A percentile compares a stretch with the other conserved stretches of the same genome.
Evolutionary conservation across 768 basidiomycete genomes (phyloP).

Genomic region (Omphalotus guepiniiformis): DNA sequence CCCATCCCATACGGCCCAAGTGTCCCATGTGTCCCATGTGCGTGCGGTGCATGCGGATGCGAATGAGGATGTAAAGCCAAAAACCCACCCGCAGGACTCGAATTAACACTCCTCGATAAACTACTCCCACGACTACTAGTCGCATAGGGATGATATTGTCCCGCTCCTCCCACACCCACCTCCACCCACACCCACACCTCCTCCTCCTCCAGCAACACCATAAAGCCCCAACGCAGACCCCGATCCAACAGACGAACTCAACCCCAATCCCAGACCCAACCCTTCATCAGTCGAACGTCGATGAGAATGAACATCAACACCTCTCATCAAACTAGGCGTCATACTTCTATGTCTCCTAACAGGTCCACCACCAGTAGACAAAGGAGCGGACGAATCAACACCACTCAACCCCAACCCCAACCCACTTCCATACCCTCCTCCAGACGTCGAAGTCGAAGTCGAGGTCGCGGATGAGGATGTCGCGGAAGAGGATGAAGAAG

Average conservation of each 20-base stretch:
- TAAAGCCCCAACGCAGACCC: no score
- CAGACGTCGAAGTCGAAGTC: slow-evolving; percentile 17
- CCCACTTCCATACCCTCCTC: slow-evolving; percentile 4
- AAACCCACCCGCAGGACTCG: slow-evolving; percentile 40
- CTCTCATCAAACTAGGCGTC: slow-evolving; percentile 62
- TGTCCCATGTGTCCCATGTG: no score
- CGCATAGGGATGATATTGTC: slow-evolving; percentile 59
- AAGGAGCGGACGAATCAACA: slow-evolving; percentile 18
- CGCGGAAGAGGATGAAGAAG: neutral
- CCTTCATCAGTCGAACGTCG: no score
- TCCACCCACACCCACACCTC: no score
- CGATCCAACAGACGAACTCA: no score
- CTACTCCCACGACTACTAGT: slow-evolving; percentile 10
- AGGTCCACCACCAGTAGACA: slow-evolving; percentile 47
- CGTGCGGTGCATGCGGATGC: slow-evolving; percentile 7
- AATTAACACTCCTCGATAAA: slow-evolving; percentile 1
- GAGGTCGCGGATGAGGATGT: neutral
- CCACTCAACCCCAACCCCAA: slow-evolving; percentile 16
- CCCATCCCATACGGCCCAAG: no score
- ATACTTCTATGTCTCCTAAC: slow-evolving; percentile 70
- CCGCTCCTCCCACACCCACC: no score
- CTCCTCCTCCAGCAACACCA: no score
- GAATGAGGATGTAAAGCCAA: slow-evolving; percentile 26
- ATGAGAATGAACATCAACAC: slow-evolving; percentile 41
- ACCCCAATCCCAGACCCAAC: no score